Conservation (phyloP, 495 filamentous ascomycete species). For the Xylaria bambusicola region DNA sequence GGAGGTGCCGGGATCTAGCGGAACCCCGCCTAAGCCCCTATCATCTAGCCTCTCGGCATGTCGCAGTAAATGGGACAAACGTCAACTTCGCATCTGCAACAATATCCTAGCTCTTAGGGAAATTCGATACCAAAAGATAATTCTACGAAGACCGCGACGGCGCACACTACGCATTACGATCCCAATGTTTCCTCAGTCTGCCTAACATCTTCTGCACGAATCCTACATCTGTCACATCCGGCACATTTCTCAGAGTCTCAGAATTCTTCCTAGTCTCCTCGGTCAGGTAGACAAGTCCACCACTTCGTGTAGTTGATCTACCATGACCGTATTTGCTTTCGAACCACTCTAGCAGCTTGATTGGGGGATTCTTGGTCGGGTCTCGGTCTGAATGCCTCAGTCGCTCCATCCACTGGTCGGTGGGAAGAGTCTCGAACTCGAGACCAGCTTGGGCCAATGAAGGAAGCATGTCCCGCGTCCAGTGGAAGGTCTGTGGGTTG, state of each 20-base stretch:
- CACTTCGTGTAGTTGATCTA: not conserved
- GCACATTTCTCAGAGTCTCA: slow-evolving; percentile 1
- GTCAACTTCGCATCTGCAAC: too few species aligned
- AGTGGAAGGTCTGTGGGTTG: slow-evolving; percentile 53
- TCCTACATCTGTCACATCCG: not conserved
- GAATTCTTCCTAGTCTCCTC: slow-evolving; percentile 1
- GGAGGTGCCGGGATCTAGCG: too few species aligned
- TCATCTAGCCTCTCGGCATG: too few species aligned
- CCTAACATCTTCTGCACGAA: slow-evolving; percentile 7
- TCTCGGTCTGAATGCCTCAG: slow-evolving; percentile 44
- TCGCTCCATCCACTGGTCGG: slow-evolving; percentile 51
- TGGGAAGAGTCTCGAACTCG: slow-evolving; percentile 48
- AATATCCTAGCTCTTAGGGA: too few species aligned
- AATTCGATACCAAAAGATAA: too few species aligned
- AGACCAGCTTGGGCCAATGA: slow-evolving; percentile 44
- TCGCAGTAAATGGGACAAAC: too few species aligned
- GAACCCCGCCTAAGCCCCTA: too few species aligned
- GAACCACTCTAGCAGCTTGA: slow-evolving; percentile 63
- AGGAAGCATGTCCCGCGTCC: slow-evolving; percentile 51
- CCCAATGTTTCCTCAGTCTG: slow-evolving; percentile 7
- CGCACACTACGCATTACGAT: not conserved
- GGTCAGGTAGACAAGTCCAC: not conserved
- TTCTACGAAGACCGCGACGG: too few species aligned
- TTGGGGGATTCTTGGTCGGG: slow-evolving; percentile 57
- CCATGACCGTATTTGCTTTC: slow-evolving; percentile 46